Conservation (phyloP, 257 asterid species). For the Plectranthus barbatus region DNA sequence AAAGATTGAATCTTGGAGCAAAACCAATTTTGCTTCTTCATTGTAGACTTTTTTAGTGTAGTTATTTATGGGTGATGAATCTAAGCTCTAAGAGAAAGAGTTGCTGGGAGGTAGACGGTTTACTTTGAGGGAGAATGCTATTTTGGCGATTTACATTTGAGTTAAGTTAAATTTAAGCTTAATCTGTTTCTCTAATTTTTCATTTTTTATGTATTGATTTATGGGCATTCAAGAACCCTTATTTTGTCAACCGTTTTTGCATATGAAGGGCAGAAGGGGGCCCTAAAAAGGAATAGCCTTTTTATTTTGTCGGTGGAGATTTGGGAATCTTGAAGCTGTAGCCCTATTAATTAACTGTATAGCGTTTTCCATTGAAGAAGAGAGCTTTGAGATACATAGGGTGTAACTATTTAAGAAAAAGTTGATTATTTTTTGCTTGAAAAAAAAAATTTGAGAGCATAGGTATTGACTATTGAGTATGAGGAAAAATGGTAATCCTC, state of each 20-base stretch:
- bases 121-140: conserved; percentile 8
- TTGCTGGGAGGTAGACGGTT: conserved; percentile 13
- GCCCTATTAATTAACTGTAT: conserved; percentile 1
- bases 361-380: conserved; percentile 3
- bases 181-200: neutral
- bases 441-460: neutral
- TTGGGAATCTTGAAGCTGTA: neutral
- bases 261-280: neutral
- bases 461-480: conserved; percentile 22
- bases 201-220: conserved; percentile 13
- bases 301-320: conserved; percentile 30
- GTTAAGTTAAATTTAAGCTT: neutral
- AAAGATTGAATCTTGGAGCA: conserved; percentile 30
- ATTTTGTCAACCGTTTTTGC: conserved; percentile 6
- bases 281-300: conserved; percentile 7
- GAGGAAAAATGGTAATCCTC: conserved; percentile 51
- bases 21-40: conserved; percentile 15
- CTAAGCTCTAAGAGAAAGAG: conserved; percentile 22
- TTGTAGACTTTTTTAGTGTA: neutral
- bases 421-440: neutral
- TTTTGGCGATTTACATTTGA: neutral
- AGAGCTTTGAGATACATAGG: conserved; percentile 9
- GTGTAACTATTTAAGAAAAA: neutral
- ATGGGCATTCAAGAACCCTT: conserved; percentile 18
- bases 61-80: conserved; percentile 19